Percentiles rank a stretch among this genome's conserved stretches.
phyloP scores from a whole-genome alignment of 164 flowering plant genomes.

The Warburgia ugandensis region DNA sequence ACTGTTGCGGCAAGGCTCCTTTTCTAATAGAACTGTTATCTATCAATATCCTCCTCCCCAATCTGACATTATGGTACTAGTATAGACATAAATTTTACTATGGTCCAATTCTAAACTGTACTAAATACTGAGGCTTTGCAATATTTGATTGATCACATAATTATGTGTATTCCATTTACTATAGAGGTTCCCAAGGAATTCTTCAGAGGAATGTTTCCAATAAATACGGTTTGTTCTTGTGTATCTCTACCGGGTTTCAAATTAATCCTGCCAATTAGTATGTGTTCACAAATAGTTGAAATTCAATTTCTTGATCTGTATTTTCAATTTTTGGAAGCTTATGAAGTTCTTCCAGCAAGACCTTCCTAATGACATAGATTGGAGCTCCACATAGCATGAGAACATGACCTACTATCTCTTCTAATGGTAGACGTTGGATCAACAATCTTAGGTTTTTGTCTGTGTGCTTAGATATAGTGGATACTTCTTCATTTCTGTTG shows the following conservation, averaged over 20 bases:
- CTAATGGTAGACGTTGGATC: no score
- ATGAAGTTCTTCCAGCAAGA: not conserved
- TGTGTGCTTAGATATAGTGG: no score
- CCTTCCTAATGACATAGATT: no score
- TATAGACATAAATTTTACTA: not conserved
- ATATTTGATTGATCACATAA: not conserved
- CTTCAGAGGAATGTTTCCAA: not conserved
- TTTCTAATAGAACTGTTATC: no score
- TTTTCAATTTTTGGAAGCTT: not conserved
- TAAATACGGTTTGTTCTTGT: not conserved
- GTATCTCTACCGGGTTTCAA: not conserved
- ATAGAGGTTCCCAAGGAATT: not conserved
- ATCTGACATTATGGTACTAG: not conserved
- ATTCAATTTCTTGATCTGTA: not conserved
- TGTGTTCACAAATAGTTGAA: not conserved
- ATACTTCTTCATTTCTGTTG: no score
- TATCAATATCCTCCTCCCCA: constrained; percentile 1
- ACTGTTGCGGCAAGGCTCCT: no score
- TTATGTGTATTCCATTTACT: not conserved
- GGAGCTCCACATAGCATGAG: no score
- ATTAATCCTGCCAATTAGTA: not conserved
- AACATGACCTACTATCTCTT: no score
- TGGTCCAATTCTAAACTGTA: not conserved
- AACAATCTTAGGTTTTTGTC: no score
- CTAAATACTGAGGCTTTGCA: not conserved